phyloP scores from a whole-genome alignment of 2,329 filamentous ascomycete species.

The Talaromyces sp. region DNA sequence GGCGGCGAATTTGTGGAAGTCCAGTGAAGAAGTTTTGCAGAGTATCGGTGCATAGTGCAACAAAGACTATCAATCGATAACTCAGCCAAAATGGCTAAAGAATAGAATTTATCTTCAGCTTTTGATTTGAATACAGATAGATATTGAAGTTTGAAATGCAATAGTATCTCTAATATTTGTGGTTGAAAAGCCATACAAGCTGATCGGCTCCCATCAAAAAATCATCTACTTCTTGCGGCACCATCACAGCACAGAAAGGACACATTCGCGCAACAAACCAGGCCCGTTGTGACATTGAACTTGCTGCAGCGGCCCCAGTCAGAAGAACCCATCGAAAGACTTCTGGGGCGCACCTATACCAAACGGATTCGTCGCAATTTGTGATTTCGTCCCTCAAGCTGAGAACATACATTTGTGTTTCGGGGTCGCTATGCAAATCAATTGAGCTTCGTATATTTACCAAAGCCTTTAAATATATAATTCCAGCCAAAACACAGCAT shows the following conservation, averaged over 20 bases:
- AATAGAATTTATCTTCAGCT: background rate
- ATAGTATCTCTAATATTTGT: background rate
- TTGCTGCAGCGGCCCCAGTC: constrained; percentile 1
- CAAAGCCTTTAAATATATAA: background rate
- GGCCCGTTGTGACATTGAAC: background rate
- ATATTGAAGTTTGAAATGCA: background rate
- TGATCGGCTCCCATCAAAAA: constrained; percentile 4
- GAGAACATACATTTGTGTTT: background rate
- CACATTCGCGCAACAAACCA: constrained; percentile 8
- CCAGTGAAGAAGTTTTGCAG: constrained; percentile 3
- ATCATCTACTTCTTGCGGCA: constrained; percentile 4
- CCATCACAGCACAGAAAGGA: constrained; percentile 4
- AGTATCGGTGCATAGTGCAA: no score
- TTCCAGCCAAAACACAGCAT: constrained; percentile 1
- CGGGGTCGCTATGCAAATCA: background rate
- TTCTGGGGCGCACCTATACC: constrained; percentile 1
- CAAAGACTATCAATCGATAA: no score
- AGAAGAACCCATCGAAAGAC: constrained; percentile 2
- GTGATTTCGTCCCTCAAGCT: constrained; percentile 1
- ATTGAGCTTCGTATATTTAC: background rate
- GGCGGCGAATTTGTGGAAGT: constrained; percentile 3
- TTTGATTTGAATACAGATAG: background rate
- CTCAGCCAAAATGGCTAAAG: no score
- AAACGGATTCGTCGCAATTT: background rate
- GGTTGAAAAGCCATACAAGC: constrained; percentile 3